Base-by-base conservation (phyloP, 805 yeast genomes). In the Cyberlindnera nakhonratchasimensis region DNA sequence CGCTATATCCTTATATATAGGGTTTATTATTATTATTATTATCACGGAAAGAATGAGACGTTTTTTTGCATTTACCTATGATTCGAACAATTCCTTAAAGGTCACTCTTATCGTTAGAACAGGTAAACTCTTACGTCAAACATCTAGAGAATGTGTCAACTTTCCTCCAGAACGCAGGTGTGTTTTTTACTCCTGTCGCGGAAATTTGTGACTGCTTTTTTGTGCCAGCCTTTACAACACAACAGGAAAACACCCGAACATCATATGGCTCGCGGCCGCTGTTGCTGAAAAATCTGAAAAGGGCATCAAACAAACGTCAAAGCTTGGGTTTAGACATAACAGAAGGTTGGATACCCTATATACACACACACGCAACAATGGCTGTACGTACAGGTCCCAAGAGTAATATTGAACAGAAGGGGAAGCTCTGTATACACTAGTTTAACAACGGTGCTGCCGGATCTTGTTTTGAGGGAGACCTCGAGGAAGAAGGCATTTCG, bases 231-330 rank as follows among this genome's bases (percentile, higher is more conserved):
- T 26, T 26, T 39, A 17, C 26, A 21, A 17, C 20, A 12, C 21
- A 20, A 13, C 7, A 20, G 28, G n/a, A n/a, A 39, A 33, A 16
- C 30, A 37, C 26, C 40, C 40, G 29, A 17, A 37, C 39, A 23
- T 19, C 37, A 4, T n/a, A 8, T 6, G 5, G 16, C 6, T 23
- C 34, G 25, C 34, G 24, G 25, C 24, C 13, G 12, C n/a, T 16
- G 34, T 31, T 17, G 16, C 36, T 42, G 46, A 44, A 48, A 48
- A 48, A 45, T 46, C 46, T 42, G 37, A 30, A 40, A 30, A 37
- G 19, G 17, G 29, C 14, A 41, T n/a, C 31, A 36, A 24, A 34
- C 30, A 31, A 28, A 13, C 17, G 13, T 12, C 18, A 26, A 14
- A 12, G 24, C 16, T 6, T 9, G 21, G 25, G 10, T 23, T 23